Evolutionary conservation across 1,284 basidiomycete species (phyloP), one percentile per base, ranked within the genome.

Genomic region (Coriolopsis trogii): DNA sequence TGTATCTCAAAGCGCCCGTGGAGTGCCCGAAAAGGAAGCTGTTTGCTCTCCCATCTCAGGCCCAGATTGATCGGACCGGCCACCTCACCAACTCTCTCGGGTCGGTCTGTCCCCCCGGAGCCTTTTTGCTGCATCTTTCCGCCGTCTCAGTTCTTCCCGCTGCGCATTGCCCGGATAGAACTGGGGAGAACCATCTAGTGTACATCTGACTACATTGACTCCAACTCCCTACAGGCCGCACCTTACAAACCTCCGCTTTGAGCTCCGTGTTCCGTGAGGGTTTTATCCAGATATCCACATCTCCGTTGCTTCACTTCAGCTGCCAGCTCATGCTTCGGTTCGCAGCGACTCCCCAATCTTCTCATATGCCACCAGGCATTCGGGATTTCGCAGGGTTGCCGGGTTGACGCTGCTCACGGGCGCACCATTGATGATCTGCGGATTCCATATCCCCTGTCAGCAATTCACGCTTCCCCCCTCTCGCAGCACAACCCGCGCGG

Each of bases 401-500:
- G 80, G 81, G 68, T 94, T 93, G 56, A 93, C 84, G 53, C 75
- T 82, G 28, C 78, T 77, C 41, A 88, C 63, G 10, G 82, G 75
- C 1, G 88, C 82, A n/a, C 91, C 90, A 67, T 93, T 92, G 74
- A 93, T 85, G 61, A 93, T 84, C 86, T 87, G 56, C 46, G 47
- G 28, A 38, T 6, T 30, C 28, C 41, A 18, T 18, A 53, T 53
- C 34, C 42, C 38, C 53, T 9, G 31, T 56, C 52, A 61, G 54
- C 49, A 42, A n/a, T 42, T 42, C 56, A 56, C 51, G 57, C 58
- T 53, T 38, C 29, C 25, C 21, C 37, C 24, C 40, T n/a, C 21
- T 24, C 21, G 12, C 48, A 13, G 23, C 20, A 15, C 15, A 18
- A 30, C 38, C 36, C 37, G 37, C 23, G 8, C 33, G 4, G 37